phyloP scores from a whole-genome alignment of 139 green algal species.

The Chlorella sp. region DNA sequence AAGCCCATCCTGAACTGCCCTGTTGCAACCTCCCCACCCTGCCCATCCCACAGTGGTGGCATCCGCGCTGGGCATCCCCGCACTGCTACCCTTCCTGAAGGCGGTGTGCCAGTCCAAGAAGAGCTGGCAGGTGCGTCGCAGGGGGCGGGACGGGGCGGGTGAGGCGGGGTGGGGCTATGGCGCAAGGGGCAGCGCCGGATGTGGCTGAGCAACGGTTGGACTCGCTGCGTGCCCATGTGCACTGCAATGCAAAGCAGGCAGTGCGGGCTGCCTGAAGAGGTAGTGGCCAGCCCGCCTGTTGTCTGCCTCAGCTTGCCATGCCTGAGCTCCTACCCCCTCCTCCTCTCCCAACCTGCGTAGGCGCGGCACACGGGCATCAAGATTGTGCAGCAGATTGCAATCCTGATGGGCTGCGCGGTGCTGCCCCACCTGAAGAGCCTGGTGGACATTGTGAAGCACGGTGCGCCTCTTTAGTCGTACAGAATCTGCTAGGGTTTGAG shows the following conservation, averaged over 20 bases:
- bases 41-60: slow-evolving; percentile 2
- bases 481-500: too few species aligned
- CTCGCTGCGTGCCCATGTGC: too few species aligned
- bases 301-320: too few species aligned
- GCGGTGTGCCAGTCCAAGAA: slow-evolving; percentile 98
- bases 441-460: slow-evolving; percentile 98
- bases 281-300: too few species aligned
- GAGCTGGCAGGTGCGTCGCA: slow-evolving; percentile 86
- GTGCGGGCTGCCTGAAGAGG: too few species aligned
- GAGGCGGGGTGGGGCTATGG: too few species aligned
- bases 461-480: slow-evolving; percentile 21
- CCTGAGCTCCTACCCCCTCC: too few species aligned
- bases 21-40: not conserved
- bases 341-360: not conserved
- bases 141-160: too few species aligned
- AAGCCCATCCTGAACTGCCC: not conserved
- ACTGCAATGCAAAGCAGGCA: too few species aligned
- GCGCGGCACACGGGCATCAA: slow-evolving; percentile 99
- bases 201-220: too few species aligned
- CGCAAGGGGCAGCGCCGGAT: too few species aligned
- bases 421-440: slow-evolving; percentile 96
- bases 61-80: slow-evolving; percentile 94
- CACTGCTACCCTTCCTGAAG: slow-evolving; percentile 98
- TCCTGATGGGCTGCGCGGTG: slow-evolving; percentile 97
- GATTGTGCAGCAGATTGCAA: slow-evolving; percentile 99